These are phyloP conservation scores for Talaromyces sp. DNA, from an alignment of 2,329 filamentous ascomycete genomes.

Conservation along the genomic window DNA sequence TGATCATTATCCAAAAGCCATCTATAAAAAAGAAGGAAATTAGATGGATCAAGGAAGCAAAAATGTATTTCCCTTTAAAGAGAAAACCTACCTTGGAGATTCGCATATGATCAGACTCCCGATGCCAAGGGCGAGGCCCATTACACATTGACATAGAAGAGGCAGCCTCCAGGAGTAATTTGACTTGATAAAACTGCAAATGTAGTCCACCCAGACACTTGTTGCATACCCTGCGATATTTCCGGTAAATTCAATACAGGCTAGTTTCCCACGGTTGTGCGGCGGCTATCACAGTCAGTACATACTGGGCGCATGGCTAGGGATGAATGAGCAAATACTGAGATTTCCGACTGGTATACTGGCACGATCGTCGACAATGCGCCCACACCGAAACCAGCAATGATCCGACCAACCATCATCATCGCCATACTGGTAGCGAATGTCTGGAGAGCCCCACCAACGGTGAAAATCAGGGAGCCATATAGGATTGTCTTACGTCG, in stretches of 20 bases:
- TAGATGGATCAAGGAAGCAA: neutral
- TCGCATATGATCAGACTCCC: constrained; percentile 94
- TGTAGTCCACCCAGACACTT: constrained; percentile 98
- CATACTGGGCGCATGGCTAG: neutral
- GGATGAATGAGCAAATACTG: constrained; percentile 40
- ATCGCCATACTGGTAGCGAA: constrained; percentile 81
- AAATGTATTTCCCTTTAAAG: neutral
- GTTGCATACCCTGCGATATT: constrained; percentile 96
- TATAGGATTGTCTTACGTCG: constrained; percentile 89
- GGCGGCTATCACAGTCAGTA: constrained; percentile 61
- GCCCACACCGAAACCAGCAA: constrained; percentile 84
- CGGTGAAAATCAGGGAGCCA: constrained; percentile 83
- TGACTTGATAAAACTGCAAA: constrained; percentile 84
- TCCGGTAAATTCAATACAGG: constrained; percentile 96
- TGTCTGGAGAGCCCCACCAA: constrained; percentile 83
- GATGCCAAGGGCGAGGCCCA: constrained; percentile 81
- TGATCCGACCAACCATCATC: constrained; percentile 81
- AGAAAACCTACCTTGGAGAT: constrained; percentile 74
- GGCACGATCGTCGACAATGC: constrained; percentile 90
- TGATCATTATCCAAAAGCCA: constrained; percentile 98
- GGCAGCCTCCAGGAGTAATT: constrained; percentile 90
- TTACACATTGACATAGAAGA: constrained; percentile 87
- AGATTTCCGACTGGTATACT: constrained; percentile 93
- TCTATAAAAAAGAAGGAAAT: constrained; percentile 51
- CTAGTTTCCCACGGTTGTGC: constrained; percentile 91